Evolutionary conservation across 1,284 basidiomycete species (phyloP).

Genomic region (Anthracocystis panici-leucophaei): DNA sequence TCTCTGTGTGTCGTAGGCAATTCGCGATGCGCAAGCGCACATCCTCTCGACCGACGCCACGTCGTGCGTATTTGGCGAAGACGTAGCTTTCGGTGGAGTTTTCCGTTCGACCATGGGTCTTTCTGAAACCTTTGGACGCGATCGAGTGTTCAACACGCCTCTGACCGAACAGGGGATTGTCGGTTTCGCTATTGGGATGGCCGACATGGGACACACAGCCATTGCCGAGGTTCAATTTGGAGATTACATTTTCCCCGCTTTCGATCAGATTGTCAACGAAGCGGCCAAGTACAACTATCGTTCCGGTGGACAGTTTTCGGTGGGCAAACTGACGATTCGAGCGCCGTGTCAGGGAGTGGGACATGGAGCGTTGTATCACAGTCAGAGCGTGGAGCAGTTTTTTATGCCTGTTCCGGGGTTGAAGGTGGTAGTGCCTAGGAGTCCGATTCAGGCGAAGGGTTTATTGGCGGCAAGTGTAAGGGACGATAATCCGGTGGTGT

Average conservation of each 20-base stretch:
- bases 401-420: conserved; percentile 86
- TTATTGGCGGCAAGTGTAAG: conserved; percentile 85
- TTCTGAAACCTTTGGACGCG: conserved; percentile 82
- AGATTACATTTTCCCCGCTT: conserved; percentile 58
- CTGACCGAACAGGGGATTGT: conserved; percentile 80
- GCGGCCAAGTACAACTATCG: conserved; percentile 93
- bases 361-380: conserved; percentile 85
- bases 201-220: conserved; percentile 91
- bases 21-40: conserved; percentile 62
- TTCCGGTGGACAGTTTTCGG: conserved; percentile 84
- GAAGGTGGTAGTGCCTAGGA: conserved; percentile 92
- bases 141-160: conserved; percentile 57
- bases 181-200: conserved; percentile 91
- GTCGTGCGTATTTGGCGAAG: conserved; percentile 85
- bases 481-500: conserved; percentile 91
- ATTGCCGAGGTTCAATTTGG: conserved; percentile 88
- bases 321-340: conserved; percentile 86
- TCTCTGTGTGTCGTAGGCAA: conserved; percentile 44
- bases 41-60: conserved; percentile 75
- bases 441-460: conserved; percentile 93
- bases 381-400: conserved; percentile 92
- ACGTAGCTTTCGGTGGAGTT: conserved; percentile 81
- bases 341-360: conserved; percentile 70
- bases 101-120: conserved; percentile 91
- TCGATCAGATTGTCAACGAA: conserved; percentile 86